Base-by-base conservation (phyloP, 2,329 filamentous ascomycete genomes). In the Microsporum canis region DNA sequence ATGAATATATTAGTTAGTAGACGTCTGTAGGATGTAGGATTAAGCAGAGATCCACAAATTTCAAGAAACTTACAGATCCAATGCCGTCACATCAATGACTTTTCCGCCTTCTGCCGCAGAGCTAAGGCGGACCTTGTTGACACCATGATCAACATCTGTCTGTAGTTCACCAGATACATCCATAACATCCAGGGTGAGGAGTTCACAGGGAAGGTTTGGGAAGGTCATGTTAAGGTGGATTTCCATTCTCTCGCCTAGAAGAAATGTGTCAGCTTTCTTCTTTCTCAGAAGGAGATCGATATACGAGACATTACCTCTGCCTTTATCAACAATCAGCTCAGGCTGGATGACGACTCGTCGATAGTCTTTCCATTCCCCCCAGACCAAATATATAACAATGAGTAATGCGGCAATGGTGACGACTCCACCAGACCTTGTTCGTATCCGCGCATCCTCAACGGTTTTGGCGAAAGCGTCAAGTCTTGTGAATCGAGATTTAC, bases 391-490 rank as follows among this genome's bases (percentile, higher is more conserved):
- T 51, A 97, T 72, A 60, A 99, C 90, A 59, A 96, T 83, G 58
- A 99, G 74, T 69, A 99, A 79, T 63, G 91, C 96, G 66, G 87
- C 82, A 69, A 99, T 91, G 61, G 94, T 99, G 70, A 99, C 90
- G 68, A 99, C 84, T 67, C 94, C 94, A 66, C 94, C 94, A 2
- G 91, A 96, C 5, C 91, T 96, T 36, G 94, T 99, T 70, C 95
- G 88, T 72, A 99, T 85, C 69, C 94, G 85, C 67, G 95, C 94
- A 84, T 99, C 94, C 75, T 99, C 94, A 68, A 99, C 94, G 10
- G 94, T 99, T 78, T 99, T 99, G 58, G 92, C 96, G 75, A 99
- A 99, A 81, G 94, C 94, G 77, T 99, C 94, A 66, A 99, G 89
- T 83, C 88, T 87, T 63, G 89, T 96, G 73, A 99, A 96, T 75